Evolutionary conservation across 73 alveolate genomes (phyloP).

Genomic region (Paramecium primaurelia): DNA sequence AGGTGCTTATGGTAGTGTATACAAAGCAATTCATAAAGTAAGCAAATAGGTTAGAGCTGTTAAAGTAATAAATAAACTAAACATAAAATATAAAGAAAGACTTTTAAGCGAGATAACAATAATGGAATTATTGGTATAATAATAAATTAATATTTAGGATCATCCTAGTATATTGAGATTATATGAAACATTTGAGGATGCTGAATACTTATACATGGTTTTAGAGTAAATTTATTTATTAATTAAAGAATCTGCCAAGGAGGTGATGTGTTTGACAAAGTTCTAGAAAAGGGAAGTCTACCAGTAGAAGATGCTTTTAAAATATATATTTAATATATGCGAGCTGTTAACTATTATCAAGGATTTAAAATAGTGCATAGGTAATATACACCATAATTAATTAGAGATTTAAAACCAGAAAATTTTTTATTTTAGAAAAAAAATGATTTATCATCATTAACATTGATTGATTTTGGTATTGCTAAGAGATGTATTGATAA

Average conservation of each 20-base stretch:
- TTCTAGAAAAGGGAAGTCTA: conserved; percentile 13
- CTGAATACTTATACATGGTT: conserved; percentile 5
- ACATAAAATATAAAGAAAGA: conserved; percentile 1
- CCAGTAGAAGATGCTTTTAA: conserved; percentile 6
- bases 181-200: conserved; percentile 31
- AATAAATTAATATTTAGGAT: neutral
- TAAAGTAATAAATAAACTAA: neutral
- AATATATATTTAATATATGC: neutral
- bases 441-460: neutral
- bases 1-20: conserved; percentile 24
- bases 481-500: neutral
- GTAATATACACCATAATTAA: neutral
- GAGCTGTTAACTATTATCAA: conserved; percentile 32
- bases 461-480: conserved; percentile 28
- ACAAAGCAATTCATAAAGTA: conserved; percentile 10
- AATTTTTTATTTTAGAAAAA: conserved; percentile 10
- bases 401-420: conserved; percentile 54
- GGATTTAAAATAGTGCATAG: neutral
- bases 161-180: conserved; percentile 32
- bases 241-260: conserved; percentile 3
- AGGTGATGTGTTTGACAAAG: conserved; percentile 43
- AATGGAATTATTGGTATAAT: neutral
- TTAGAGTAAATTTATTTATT: neutral
- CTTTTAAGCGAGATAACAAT: neutral
- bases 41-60: conserved; percentile 12